Base-by-base conservation (phyloP, 1,284 basidiomycete genomes). In the Austropuccinia psidii region DNA sequence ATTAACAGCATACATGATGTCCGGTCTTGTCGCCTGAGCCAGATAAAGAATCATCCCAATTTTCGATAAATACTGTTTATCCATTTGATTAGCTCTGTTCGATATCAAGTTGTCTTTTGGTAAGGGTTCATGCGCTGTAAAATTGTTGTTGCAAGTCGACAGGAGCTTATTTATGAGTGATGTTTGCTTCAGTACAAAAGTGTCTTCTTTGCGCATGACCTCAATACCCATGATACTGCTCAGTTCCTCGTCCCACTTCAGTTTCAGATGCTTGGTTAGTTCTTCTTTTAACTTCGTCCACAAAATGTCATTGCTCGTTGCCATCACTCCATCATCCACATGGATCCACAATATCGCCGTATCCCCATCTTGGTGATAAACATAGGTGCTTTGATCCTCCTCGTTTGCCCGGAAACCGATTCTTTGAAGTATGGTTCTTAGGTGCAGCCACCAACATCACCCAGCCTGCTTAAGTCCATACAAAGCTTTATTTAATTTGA, bases 381-480 rank as follows among this genome's bases (percentile, higher is more conserved):
- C n/a, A 39, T 66, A 50, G 1, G 43, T 52, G 1, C 24, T 31
- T 33, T 52, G 45, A 39, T 66, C 47, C n/a, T 58, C 55, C 6
- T 13, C 27, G 19, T 58, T 58, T 4, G 55, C 17, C 6, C 17
- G 2, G 21, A 58, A 58, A 5, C 55, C 55, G 19, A 58, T 29
- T 4, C n/a, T 8, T 4, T 13, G 11, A 2, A 58, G 55, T 9
- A 21, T 9, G 4, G 11, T 3, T 37, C 39, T 58, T 7, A 58
- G 55, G 24, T 58, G 24, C 5, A 58, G 6, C 55, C 55, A 58
- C 55, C 55, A 58, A n/a, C 55, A 58, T 5, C 33, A 5, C 7
- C 29, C 55, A 4, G 31, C 55, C 55, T 58, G 55, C 55, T 37
- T n/a, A n/a, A n/a, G n/a, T n/a, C 60, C 60, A 27, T 64, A 64